Percentiles rank a stretch among this genome's conserved stretches.
phyloP scores from a whole-genome alignment of 495 filamentous ascomycete genomes.

The Podospora australis region DNA sequence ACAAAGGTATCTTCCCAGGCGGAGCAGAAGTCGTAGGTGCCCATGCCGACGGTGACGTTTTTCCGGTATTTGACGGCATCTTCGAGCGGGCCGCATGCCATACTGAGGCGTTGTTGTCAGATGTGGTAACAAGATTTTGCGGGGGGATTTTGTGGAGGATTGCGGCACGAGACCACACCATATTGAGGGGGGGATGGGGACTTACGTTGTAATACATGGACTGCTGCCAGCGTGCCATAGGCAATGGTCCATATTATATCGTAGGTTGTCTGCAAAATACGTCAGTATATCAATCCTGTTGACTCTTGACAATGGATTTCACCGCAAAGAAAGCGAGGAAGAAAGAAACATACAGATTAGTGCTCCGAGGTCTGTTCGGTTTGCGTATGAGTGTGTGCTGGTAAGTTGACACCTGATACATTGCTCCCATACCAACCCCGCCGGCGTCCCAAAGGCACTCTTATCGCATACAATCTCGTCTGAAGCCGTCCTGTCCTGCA shows the following conservation, averaged over 20 bases:
- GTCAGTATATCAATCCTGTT: not conserved
- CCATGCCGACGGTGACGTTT: conserved; percentile 21
- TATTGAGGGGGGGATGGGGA: not conserved
- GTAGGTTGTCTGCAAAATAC: conserved; percentile 38
- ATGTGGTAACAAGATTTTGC: not conserved
- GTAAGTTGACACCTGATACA: conserved; percentile 38
- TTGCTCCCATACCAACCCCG: conserved; percentile 33
- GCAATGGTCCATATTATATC: conserved; percentile 35
- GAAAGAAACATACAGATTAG: conserved; percentile 33
- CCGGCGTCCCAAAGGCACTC: conserved; percentile 17
- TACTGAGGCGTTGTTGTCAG: conserved; percentile 24
- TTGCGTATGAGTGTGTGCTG: conserved; percentile 27
- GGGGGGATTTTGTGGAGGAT: not conserved
- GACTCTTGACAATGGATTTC: no score
- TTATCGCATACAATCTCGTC: conserved; percentile 37
- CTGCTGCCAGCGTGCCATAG: conserved; percentile 26
- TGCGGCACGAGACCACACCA: not conserved
- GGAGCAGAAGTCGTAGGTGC: conserved; percentile 36
- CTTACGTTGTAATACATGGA: conserved; percentile 39
- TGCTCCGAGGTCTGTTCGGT: conserved; percentile 31
- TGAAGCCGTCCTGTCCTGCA: conserved; percentile 27
- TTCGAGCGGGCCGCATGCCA: conserved; percentile 32
- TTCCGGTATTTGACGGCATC: conserved; percentile 32
- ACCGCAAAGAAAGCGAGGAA: no score
- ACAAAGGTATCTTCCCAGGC: conserved; percentile 30